Evolutionary conservation across 805 yeast genomes (phyloP).

Genomic region (Lachancea sp.): DNA sequence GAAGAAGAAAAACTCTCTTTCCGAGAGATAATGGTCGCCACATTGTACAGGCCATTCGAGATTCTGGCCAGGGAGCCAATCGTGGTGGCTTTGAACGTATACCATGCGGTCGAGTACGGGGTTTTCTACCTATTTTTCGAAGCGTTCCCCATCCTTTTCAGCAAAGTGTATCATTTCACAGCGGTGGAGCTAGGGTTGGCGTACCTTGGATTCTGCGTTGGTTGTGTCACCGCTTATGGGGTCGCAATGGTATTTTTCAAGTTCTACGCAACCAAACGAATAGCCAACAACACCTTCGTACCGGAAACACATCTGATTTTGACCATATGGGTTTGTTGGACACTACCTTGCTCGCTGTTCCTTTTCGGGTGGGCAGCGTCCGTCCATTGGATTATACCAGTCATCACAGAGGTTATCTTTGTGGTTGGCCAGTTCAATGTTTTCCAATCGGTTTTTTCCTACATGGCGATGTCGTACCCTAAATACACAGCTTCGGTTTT

Average conservation of each 20-base stretch:
- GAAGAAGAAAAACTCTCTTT: conserved; percentile 24
- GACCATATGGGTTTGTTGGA: conserved; percentile 37
- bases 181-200: conserved; percentile 42
- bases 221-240: conserved; percentile 37
- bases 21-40: conserved; percentile 26
- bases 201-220: conserved; percentile 42
- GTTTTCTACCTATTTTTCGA: conserved; percentile 52
- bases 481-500: conserved; percentile 50
- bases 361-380: conserved; percentile 48
- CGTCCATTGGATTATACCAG: conserved; percentile 46
- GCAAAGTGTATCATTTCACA: conserved; percentile 40
- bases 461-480: conserved; percentile 43
- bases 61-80: conserved; percentile 49
- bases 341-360: conserved; percentile 40
- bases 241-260: conserved; percentile 24
- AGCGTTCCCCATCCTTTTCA: conserved; percentile 52
- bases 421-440: conserved; percentile 37
- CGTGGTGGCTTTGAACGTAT: conserved; percentile 45
- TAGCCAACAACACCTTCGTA: conserved; percentile 24
- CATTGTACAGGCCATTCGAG: conserved; percentile 43
- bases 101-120: conserved; percentile 48
- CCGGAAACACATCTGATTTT: conserved; percentile 41
- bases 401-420: conserved; percentile 39
- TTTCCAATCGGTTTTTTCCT: conserved; percentile 48
- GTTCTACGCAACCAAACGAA: conserved; percentile 22